Evolutionary conservation across 2,329 filamentous ascomycete genomes (phyloP).

Genomic region (Trichoderma asperellum): DNA sequence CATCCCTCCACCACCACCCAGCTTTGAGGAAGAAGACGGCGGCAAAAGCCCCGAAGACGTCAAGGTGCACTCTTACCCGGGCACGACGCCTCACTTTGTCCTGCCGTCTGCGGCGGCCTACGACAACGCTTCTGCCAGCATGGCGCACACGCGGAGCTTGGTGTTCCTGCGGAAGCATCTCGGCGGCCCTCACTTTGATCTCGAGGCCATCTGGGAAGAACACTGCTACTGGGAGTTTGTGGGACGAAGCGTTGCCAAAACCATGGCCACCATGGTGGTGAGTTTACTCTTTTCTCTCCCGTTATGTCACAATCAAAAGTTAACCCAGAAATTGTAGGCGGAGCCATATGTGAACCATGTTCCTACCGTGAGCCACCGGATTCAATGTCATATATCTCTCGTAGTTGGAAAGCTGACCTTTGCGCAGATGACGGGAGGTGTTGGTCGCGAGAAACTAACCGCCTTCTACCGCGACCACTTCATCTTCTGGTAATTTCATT

Average conservation of each 20-base stretch:
- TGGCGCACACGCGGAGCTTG: constrained; percentile 68
- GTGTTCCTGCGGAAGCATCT: constrained; percentile 67
- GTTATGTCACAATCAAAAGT: no score
- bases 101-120: constrained; percentile 56
- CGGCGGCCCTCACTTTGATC: constrained; percentile 69
- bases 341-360: constrained; percentile 79
- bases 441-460: constrained; percentile 65
- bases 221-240: constrained; percentile 73
- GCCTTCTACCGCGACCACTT: constrained; percentile 74
- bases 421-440: constrained; percentile 64
- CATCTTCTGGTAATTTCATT: constrained; percentile 54
- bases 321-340: constrained; percentile 16
- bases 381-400: background rate
- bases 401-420: background rate
- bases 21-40: background rate
- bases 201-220: constrained; percentile 78
- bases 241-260: constrained; percentile 67
- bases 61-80: constrained; percentile 36
- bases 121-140: constrained; percentile 55
- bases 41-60: background rate
- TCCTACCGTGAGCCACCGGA: constrained; percentile 56
- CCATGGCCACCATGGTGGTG: constrained; percentile 77
- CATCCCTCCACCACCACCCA: background rate
- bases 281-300: background rate
- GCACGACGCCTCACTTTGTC: constrained; percentile 44